These are phyloP conservation scores for Komagataella phaffii DNA, from an alignment of 805 yeast genomes.

Conservation along the genomic window DNA sequence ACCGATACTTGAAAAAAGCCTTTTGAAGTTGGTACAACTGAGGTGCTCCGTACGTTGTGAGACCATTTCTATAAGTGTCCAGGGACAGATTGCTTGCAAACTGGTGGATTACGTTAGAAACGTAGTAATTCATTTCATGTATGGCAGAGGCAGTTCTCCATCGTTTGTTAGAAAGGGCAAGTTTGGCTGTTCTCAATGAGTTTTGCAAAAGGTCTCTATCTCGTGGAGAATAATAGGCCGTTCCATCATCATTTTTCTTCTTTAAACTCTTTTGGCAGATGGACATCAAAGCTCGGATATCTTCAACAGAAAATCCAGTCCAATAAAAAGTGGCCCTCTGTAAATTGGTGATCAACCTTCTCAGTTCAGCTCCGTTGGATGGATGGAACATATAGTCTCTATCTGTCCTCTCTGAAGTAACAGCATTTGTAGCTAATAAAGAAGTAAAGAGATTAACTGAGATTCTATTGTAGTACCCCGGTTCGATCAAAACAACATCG, in stretches of 20 bases:
- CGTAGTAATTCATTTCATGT: slow-evolving; percentile 55
- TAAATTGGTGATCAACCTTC: slow-evolving; percentile 44
- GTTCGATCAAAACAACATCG: slow-evolving; percentile 41
- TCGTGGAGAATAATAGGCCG: slow-evolving; percentile 14
- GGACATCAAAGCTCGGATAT: slow-evolving; percentile 36
- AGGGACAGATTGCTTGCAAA: slow-evolving; percentile 21
- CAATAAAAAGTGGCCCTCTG: slow-evolving; percentile 62
- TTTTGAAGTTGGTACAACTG: slow-evolving; percentile 38
- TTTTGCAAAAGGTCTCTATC: slow-evolving; percentile 29
- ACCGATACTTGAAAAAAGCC: slow-evolving; percentile 38
- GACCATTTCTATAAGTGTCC: slow-evolving; percentile 20
- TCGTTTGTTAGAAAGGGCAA: slow-evolving; percentile 34
- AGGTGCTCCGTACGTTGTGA: slow-evolving; percentile 45
- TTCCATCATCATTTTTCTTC: slow-evolving; percentile 11
- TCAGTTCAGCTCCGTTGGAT: slow-evolving; percentile 35
- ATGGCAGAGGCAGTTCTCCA: slow-evolving; percentile 47
- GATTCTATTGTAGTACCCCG: slow-evolving; percentile 47
- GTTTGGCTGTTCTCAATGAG: slow-evolving; percentile 29
- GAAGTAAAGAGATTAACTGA: slow-evolving; percentile 54
- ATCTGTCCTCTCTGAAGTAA: slow-evolving; percentile 55
- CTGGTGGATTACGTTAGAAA: slow-evolving; percentile 9
- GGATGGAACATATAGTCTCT: slow-evolving; percentile 64
- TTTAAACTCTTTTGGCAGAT: slow-evolving; percentile 34
- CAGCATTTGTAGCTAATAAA: slow-evolving; percentile 60
- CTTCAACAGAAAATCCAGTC: slow-evolving; percentile 57